Conservation (phyloP, 2,329 filamentous ascomycete genomes). For the Apiospora koreana region DNA sequence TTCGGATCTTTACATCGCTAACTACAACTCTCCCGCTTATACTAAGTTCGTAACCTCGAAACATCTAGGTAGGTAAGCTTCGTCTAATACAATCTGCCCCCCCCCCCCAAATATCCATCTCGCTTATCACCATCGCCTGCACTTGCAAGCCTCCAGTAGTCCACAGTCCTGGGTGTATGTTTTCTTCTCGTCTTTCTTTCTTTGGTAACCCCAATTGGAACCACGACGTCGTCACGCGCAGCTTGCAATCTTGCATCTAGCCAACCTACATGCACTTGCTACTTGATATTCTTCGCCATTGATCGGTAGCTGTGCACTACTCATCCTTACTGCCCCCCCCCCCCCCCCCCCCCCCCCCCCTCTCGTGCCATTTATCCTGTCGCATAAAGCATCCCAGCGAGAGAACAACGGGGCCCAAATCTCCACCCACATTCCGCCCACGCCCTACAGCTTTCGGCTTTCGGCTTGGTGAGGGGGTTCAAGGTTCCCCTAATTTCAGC, state of each 20-base stretch:
- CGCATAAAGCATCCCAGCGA: neutral
- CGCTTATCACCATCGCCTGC: neutral
- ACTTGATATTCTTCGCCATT: neutral
- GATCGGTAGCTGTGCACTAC: neutral
- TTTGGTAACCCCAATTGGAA: neutral
- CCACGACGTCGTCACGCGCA: neutral
- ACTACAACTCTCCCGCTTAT: neutral
- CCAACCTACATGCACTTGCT: neutral
- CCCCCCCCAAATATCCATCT: constrained; percentile 1
- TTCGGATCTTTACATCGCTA: neutral
- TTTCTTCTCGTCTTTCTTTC: neutral
- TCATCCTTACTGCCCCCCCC: neutral
- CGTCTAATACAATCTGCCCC: neutral
- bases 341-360: neutral
- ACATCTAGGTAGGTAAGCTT: neutral
- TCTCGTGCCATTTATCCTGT: neutral
- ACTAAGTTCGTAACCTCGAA: neutral
- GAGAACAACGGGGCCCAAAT: neutral
- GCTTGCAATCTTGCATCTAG: neutral
- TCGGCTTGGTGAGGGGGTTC: neutral
- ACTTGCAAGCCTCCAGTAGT: neutral
- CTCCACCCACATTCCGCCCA: neutral
- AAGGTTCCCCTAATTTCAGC: neutral
- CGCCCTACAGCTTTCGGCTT: no score
- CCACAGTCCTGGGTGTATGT: no score